Evolutionary conservation across 1,284 basidiomycete species (phyloP).

Genomic region (Puccinia novopanici): DNA sequence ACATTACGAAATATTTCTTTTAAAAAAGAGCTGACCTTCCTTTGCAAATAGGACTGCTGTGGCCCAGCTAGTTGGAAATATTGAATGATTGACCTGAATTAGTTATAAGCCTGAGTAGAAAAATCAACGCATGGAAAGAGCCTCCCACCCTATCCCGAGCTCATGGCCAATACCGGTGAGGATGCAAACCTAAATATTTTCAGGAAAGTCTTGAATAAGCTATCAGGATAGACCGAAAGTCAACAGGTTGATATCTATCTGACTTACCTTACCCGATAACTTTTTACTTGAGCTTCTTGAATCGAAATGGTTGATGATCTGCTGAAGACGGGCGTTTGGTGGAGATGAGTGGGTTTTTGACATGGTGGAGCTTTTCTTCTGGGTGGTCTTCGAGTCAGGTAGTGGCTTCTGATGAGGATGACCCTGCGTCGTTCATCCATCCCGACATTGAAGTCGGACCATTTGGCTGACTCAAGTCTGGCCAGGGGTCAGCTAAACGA

Average conservation of each 20-base stretch:
- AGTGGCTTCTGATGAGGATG: background rate
- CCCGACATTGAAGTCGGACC: too few species aligned
- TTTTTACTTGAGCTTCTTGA: constrained; percentile 32
- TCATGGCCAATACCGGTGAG: constrained; percentile 57
- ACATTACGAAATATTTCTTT: background rate
- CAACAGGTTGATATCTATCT: background rate
- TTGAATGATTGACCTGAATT: too few species aligned
- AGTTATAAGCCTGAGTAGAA: background rate
- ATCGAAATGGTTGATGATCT: constrained; percentile 29
- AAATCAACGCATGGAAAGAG: background rate
- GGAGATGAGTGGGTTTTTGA: background rate
- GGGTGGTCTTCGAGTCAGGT: background rate
- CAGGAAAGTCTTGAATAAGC: background rate
- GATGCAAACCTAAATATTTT: constrained; percentile 56
- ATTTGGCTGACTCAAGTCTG: too few species aligned
- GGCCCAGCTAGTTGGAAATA: constrained; percentile 51
- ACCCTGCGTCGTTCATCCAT: too few species aligned
- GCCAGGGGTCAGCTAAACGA: too few species aligned
- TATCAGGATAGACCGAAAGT: background rate
- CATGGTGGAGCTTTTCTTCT: background rate
- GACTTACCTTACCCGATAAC: constrained; percentile 29
- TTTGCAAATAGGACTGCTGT: constrained; percentile 54
- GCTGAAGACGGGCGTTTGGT: constrained; percentile 17
- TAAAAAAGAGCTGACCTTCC: constrained; percentile 53
- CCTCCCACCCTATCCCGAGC: constrained; percentile 54